Evolutionary conservation across 306 rosid genomes (phyloP).

Genomic region (Oemleria cerasiformis): DNA sequence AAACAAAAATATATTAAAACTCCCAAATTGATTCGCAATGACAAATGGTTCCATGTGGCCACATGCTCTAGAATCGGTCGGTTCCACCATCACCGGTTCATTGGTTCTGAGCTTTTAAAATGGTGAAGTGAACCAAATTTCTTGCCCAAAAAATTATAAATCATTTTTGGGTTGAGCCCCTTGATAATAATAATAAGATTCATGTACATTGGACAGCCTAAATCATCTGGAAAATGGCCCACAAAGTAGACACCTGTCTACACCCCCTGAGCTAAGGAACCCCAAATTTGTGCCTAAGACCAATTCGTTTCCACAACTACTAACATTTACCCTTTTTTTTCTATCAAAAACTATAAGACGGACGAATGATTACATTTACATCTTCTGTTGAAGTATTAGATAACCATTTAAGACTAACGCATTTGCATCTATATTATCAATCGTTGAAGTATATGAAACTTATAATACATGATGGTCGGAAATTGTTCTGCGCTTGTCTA

Average conservation of each 20-base stretch:
- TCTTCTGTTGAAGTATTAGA: no score
- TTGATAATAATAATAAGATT: not conserved
- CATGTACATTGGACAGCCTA: not conserved
- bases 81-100: constrained; percentile 58
- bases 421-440: not conserved
- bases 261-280: not conserved
- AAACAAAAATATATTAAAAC: not conserved
- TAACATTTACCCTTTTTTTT: no score
- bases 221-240: constrained; percentile 1
- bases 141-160: not conserved
- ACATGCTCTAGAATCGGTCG: constrained; percentile 57
- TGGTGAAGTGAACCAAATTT: not conserved
- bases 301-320: no score
- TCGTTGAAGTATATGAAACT: not conserved
- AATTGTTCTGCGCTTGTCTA: no score
- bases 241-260: constrained; percentile 12
- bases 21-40: constrained; percentile 23
- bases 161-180: not conserved
- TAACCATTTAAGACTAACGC: no score
- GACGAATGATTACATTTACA: no score
- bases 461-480: not conserved
- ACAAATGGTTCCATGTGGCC: constrained; percentile 71
- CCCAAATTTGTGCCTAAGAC: not conserved
- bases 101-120: constrained; percentile 27
- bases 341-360: no score